phyloP scores from a whole-genome alignment of 176 grass and related monocot genomes.

The Hordeum vulgare region DNA sequence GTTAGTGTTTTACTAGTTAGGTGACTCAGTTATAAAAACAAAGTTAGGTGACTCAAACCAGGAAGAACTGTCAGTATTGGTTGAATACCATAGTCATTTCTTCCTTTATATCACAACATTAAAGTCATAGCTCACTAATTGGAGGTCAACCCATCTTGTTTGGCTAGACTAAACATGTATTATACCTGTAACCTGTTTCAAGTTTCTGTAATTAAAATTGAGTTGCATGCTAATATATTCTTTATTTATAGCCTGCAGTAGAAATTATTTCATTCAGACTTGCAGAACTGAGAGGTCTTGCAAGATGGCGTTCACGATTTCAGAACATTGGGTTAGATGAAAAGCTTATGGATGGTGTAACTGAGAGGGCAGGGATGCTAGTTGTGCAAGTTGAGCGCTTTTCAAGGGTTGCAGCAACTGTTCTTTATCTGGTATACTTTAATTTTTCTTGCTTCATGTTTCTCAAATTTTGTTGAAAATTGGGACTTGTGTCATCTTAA shows the following conservation, averaged over 20 bases:
- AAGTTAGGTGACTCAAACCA: not conserved
- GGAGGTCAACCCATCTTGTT: not conserved
- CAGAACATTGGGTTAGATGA: conserved; percentile 79
- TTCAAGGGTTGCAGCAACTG: conserved; percentile 65
- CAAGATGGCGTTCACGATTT: conserved; percentile 86
- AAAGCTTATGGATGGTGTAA: conserved; percentile 80
- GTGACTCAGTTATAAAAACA: not conserved
- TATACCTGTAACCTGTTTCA: not conserved
- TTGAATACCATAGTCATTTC: not conserved
- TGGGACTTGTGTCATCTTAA: not conserved
- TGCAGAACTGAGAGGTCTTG: conserved; percentile 80
- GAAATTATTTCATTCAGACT: conserved; percentile 95
- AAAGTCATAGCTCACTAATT: conserved; percentile 3
- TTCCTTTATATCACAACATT: not conserved
- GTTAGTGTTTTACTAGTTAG: not conserved
- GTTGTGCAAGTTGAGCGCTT: conserved; percentile 89
- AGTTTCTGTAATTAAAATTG: not conserved
- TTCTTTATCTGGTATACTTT: conserved; percentile 67
- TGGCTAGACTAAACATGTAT: not conserved
- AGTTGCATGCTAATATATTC: conserved; percentile 11
- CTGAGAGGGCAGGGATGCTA: conserved; percentile 80
- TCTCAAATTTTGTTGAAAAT: not conserved
- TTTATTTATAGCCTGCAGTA: conserved; percentile 69
- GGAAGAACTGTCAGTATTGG: not conserved
- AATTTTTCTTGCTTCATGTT: not conserved